Percentiles rank a stretch among this genome's conserved stretches.
These are phyloP conservation scores for Capsicum baccatum DNA, from an alignment of 257 asterid species.

Conservation along the genomic window DNA sequence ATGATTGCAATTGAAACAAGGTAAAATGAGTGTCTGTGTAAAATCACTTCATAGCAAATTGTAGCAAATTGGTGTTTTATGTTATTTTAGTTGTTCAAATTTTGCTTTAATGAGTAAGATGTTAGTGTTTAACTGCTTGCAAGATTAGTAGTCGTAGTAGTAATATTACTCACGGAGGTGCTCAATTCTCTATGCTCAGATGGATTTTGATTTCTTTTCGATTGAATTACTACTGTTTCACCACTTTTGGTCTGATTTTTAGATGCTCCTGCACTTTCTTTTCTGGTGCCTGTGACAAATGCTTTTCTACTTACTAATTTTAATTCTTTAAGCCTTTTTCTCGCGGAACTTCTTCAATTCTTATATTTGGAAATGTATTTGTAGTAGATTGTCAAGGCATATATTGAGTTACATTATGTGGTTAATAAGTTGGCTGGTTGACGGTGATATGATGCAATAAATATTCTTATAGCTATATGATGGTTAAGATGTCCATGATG, in stretches of 20 bases:
- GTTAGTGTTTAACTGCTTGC: not conserved
- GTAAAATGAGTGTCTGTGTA: not conserved
- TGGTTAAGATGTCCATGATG: conserved; percentile 1
- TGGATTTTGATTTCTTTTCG: not conserved
- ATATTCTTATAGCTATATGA: not conserved
- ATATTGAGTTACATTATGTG: not conserved
- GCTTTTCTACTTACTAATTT: not conserved
- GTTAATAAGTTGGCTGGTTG: conserved; percentile 7
- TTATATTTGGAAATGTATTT: conserved; percentile 13
- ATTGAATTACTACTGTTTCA: not conserved
- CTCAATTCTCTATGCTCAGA: not conserved
- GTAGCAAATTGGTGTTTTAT: not conserved
- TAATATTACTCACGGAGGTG: not conserved
- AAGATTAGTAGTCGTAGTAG: not conserved
- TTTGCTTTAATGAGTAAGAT: not conserved
- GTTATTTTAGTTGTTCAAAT: conserved; percentile 16
- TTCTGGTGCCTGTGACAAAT: not conserved
- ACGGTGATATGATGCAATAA: not conserved
- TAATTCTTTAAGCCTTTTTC: not conserved
- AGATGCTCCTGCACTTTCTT: conserved; percentile 8
- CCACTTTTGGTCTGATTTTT: not conserved
- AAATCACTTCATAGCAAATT: not conserved
- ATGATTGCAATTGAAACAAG: conserved; percentile 12
- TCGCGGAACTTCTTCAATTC: not conserved
- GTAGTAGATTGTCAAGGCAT: not conserved